Evolutionary conservation across 306 rosid genomes (phyloP), one percentile per base, ranked within the genome.

Genomic region (Trifolium fragiferum): DNA sequence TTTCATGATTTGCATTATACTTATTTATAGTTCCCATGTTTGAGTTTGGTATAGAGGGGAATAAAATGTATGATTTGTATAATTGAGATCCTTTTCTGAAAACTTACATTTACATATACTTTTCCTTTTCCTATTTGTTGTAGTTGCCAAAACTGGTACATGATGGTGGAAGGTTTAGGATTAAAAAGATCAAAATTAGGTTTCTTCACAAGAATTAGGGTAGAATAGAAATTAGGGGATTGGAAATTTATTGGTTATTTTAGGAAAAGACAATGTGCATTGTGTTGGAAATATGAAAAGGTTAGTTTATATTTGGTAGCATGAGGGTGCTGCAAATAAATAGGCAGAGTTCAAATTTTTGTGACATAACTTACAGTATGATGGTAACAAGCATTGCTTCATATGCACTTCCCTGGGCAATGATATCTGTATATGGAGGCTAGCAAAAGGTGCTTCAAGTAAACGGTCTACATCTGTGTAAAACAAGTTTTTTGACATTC

Each of bases 341-440:
- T 33, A 41, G 38, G 53, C 57, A 8, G 38, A 18, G 8, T 49
- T 72, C 55, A 50, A 32, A 27, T 21, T 51, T 63, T 57, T 19
- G 49, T 21, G 72, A 53, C 65, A 75, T 10, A 43, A 30, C 33
- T 30, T 72, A 37, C 8, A 9, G 35, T 58, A 27, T 12, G 11
- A 35, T 57, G 67, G 21, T 72, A 21, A 27, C 57, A 35, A 33
- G 54, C 53, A 10, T 37, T 64, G 9, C 78, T 37, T 62, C 53
- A 63, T 46, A 41, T 57, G 79, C 65, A 63, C 30, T 64, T 46
- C 63, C 71, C 41, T 20, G 51, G 54, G 53, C 50, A 41, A n/a
- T 55, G 47, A 50, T 47, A 74, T 62, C 38, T 68, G n/a, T 47
- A 62, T 19, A 10, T 33, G 58, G 33, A 8, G 41, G 63, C 43